Conservation (phyloP, 1,284 basidiomycete genomes). For the Lentinula novae-zelandiae region DNA sequence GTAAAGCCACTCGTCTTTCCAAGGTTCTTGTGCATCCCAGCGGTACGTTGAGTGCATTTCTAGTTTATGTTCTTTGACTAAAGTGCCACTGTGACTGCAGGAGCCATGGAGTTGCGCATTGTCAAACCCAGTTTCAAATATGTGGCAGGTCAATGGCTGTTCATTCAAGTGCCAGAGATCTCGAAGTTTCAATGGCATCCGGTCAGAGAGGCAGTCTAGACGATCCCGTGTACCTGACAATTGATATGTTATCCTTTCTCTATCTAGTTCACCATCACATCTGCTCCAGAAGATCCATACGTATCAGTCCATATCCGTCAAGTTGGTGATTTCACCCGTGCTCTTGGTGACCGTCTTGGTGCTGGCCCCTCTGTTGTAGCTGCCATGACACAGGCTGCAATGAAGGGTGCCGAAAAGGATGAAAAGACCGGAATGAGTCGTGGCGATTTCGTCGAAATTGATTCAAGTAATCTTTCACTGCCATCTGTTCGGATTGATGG, state of each 20-base stretch:
- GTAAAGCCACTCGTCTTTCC: conserved; percentile 70
- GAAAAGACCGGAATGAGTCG: conserved; percentile 45
- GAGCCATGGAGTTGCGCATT: conserved; percentile 88
- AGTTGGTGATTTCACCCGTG: conserved; percentile 84
- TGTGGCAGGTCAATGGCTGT: conserved; percentile 88
- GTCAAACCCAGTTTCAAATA: conserved; percentile 87
- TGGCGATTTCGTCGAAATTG: conserved; percentile 79
- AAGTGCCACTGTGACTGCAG: conserved; percentile 25
- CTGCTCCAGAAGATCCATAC: conserved; percentile 87
- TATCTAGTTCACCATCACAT: conserved; percentile 84
- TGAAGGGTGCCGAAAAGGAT: conserved; percentile 70
- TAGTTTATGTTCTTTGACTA: conserved; percentile 1
- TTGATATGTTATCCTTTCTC: background rate
- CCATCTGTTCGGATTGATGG: conserved; percentile 82
- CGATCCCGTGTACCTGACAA: background rate
- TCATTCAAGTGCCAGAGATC: conserved; percentile 81
- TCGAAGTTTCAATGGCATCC: conserved; percentile 88
- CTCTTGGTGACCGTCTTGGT: conserved; percentile 78
- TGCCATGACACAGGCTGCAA: conserved; percentile 68
- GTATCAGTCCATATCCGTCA: conserved; percentile 88
- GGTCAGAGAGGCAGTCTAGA: conserved; percentile 38
- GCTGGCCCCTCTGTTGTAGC: conserved; percentile 74
- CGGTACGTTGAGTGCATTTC: conserved; percentile 41
- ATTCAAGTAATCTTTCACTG: conserved; percentile 48
- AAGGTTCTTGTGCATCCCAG: conserved; percentile 81